Evolutionary conservation across 2,329 filamentous ascomycete genomes (phyloP).

Genomic region (Claviceps arundinis): DNA sequence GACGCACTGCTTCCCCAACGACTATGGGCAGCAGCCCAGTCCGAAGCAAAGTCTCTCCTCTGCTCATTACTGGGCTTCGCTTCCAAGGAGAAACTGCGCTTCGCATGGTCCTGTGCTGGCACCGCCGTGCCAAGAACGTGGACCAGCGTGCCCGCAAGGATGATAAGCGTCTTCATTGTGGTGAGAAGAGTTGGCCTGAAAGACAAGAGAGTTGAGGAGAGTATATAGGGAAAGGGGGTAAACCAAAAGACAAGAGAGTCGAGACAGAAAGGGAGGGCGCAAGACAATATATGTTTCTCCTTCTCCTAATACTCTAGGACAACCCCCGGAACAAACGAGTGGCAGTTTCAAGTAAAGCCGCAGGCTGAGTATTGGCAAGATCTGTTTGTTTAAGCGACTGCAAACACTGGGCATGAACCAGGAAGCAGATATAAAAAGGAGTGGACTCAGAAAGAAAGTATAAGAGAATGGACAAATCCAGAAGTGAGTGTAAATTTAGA

Average conservation of each 20-base stretch:
- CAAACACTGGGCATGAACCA: not conserved
- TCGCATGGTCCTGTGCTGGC: not conserved
- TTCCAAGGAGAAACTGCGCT: constrained; percentile 16
- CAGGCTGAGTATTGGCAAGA: no score
- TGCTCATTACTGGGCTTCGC: constrained; percentile 11
- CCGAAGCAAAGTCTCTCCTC: constrained; percentile 19
- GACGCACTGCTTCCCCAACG: constrained; percentile 21
- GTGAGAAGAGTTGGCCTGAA: not conserved
- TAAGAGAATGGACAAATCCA: not conserved
- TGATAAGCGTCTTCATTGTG: constrained; percentile 1
- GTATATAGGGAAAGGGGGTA: not conserved
- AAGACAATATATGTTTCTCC: not conserved
- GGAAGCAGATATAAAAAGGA: not conserved
- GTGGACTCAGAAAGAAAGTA: not conserved
- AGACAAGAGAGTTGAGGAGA: not conserved
- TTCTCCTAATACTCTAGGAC: not conserved
- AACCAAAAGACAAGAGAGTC: not conserved
- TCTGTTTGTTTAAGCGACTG: not conserved
- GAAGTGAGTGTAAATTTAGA: no score
- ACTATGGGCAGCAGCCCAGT: constrained; percentile 19
- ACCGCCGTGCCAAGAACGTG: not conserved
- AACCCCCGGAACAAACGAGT: not conserved
- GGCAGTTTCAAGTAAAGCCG: not conserved
- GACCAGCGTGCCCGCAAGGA: not conserved
- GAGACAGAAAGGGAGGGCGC: not conserved